Conservation (phyloP, 768 basidiomycete species). For the Baorangia bicolor region DNA sequence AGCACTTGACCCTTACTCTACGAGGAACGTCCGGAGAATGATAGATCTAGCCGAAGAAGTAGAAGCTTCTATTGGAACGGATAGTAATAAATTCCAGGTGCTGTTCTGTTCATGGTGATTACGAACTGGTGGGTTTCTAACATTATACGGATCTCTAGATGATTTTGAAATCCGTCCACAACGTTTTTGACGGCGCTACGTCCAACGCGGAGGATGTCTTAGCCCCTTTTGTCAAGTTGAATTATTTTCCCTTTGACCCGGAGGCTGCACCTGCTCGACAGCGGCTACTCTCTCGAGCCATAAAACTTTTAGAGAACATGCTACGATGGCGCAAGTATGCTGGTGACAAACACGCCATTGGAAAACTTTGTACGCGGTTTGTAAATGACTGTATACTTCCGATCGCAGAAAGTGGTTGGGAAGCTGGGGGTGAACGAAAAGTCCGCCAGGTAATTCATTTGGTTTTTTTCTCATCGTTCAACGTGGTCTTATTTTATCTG, state of each 20-base stretch:
- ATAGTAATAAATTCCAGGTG: constrained; percentile 66
- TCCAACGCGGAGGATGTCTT: constrained; percentile 49
- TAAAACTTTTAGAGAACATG: constrained; percentile 74
- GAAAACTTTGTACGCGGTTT: constrained; percentile 52
- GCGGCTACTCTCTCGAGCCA: constrained; percentile 62
- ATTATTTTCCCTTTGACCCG: constrained; percentile 65
- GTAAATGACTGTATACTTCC: constrained; percentile 60
- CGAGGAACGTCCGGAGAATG: constrained; percentile 54
- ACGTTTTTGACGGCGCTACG: constrained; percentile 55
- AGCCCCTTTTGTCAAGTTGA: constrained; percentile 45
- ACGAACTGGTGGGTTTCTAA: constrained; percentile 8
- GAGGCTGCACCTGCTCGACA: constrained; percentile 68
- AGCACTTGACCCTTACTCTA: constrained; percentile 80
- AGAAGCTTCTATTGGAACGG: constrained; percentile 67
- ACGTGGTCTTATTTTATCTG: constrained; percentile 2
- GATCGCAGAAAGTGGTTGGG: constrained; percentile 78
- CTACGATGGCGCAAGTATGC: constrained; percentile 75
- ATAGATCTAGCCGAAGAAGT: constrained; percentile 80
- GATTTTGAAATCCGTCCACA: constrained; percentile 53
- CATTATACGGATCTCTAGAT: constrained; percentile 37
- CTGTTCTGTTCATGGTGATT: neutral
- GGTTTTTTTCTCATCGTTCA: neutral
- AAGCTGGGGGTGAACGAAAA: constrained; percentile 75
- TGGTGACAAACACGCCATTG: constrained; percentile 58
- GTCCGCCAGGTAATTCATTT: constrained; percentile 51